Conservation (phyloP, 306 rosid species). For the Sindora glabra region DNA sequence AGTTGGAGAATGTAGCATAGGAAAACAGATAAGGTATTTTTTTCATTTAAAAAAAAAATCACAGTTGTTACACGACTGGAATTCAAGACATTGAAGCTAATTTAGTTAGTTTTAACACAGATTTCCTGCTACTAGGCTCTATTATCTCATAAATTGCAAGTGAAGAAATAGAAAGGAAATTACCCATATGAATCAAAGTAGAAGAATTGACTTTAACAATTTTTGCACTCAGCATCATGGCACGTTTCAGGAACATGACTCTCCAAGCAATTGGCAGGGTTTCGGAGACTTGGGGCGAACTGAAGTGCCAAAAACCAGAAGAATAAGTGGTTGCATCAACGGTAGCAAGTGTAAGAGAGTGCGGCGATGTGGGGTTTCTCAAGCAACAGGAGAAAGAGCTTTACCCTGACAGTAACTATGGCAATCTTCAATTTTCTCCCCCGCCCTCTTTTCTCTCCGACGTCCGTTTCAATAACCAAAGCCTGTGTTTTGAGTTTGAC, state of each 20-base stretch:
- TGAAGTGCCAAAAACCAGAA: background rate
- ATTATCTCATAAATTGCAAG: background rate
- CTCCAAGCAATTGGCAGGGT: conserved; percentile 6
- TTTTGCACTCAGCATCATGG: conserved; percentile 1
- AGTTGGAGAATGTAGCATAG: background rate
- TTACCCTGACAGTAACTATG: no score
- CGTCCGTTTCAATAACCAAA: no score
- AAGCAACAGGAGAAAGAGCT: no score
- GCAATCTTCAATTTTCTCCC: no score
- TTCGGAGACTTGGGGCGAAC: background rate
- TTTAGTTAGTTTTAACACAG: background rate
- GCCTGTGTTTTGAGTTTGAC: no score
- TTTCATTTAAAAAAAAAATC: background rate
- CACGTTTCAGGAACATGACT: conserved; percentile 17
- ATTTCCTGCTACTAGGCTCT: background rate
- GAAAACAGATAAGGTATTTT: background rate
- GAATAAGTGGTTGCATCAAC: no score
- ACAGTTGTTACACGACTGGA: background rate
- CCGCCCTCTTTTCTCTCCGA: no score
- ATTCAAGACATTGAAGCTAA: background rate
- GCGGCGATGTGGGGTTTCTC: no score
- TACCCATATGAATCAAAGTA: conserved; percentile 7
- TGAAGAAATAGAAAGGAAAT: background rate
- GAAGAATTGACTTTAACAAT: conserved; percentile 4
- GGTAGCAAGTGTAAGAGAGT: no score